Evolutionary conservation across 2,329 filamentous ascomycete species (phyloP).

Genomic region (Penicillium sp.): DNA sequence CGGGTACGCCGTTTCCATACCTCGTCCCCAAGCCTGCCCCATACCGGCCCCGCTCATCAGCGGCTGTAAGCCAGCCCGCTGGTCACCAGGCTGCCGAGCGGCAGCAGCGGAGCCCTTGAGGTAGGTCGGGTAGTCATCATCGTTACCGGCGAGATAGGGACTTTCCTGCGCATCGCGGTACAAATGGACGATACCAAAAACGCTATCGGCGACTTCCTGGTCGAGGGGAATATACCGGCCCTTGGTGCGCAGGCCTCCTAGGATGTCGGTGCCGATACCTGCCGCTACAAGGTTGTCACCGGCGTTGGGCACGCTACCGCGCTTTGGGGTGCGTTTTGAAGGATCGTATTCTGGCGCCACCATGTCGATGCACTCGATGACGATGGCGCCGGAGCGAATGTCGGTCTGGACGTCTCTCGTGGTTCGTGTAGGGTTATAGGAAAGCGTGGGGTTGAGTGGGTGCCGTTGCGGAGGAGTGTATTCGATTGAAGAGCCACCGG

Average conservation of each 20-base stretch:
- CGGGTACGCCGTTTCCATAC: conserved; percentile 14
- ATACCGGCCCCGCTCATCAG: conserved; percentile 20
- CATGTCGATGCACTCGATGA: conserved; percentile 78
- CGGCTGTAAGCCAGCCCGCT: conserved; percentile 4
- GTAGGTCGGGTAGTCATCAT: conserved; percentile 45
- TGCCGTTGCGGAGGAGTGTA: background rate
- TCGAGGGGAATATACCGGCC: conserved; percentile 70
- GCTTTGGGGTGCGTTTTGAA: conserved; percentile 21
- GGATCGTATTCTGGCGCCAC: conserved; percentile 33
- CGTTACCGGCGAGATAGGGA: conserved; percentile 47
- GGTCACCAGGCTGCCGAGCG: conserved; percentile 26
- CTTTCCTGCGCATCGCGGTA: conserved; percentile 82
- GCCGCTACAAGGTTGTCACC: conserved; percentile 44
- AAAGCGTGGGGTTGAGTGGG: conserved; percentile 6
- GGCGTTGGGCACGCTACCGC: conserved; percentile 11
- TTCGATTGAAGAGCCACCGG: too few species aligned
- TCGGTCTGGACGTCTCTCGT: conserved; percentile 47
- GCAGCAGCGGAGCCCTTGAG: conserved; percentile 38
- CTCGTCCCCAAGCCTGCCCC: conserved; percentile 2
- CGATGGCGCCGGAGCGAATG: conserved; percentile 76
- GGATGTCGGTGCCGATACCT: conserved; percentile 48
- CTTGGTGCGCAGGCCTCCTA: conserved; percentile 71
- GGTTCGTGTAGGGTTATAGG: conserved; percentile 17
- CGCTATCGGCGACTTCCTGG: conserved; percentile 67
- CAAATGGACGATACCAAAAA: conserved; percentile 90